A percentile compares a stretch with the other conserved stretches of the same genome.
Conservation (phyloP, 768 basidiomycete species). For the Stropharia rugosoannulata region DNA sequence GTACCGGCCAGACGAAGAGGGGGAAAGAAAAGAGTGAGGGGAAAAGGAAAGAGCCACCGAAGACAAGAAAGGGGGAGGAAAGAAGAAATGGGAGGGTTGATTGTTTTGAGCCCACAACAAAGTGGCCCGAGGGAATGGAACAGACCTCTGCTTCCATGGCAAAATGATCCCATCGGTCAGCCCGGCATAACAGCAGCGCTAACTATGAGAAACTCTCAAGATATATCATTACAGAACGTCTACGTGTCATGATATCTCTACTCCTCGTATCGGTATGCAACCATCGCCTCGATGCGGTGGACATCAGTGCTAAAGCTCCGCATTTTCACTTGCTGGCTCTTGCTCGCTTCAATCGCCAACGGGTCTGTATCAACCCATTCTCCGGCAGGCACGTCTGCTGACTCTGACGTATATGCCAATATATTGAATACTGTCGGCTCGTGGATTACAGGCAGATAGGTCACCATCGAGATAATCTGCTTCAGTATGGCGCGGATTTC, state of each 20-base stretch:
- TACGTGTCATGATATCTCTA: constrained; percentile 24
- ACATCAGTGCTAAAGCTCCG: constrained; percentile 96
- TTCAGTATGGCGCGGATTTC: constrained; percentile 98
- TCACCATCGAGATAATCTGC: constrained; percentile 96
- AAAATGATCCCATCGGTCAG: constrained; percentile 33
- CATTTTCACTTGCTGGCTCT: constrained; percentile 92
- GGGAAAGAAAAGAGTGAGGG: constrained; percentile 19
- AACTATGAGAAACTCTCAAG: constrained; percentile 5
- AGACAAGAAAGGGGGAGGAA: constrained; percentile 22
- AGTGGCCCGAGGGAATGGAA: constrained; percentile 16
- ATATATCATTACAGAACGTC: not conserved
- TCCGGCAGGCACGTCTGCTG: constrained; percentile 86
- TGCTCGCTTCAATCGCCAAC: constrained; percentile 87
- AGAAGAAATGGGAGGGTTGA: constrained; percentile 6
- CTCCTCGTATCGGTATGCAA: constrained; percentile 92
- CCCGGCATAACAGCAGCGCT: constrained; percentile 14
- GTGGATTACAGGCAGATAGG: constrained; percentile 93
- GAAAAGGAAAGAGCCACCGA: constrained; percentile 10
- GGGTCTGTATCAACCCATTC: constrained; percentile 98
- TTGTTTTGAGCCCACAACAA: constrained; percentile 12
- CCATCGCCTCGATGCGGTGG: constrained; percentile 98
- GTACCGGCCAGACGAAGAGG: constrained; percentile 51
- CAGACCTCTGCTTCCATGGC: constrained; percentile 24
- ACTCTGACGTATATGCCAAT: constrained; percentile 90
- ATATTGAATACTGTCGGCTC: constrained; percentile 98